These are phyloP conservation scores for Elsinoe australis DNA, from an alignment of 2,329 filamentous ascomycete species.

Conservation along the genomic window DNA sequence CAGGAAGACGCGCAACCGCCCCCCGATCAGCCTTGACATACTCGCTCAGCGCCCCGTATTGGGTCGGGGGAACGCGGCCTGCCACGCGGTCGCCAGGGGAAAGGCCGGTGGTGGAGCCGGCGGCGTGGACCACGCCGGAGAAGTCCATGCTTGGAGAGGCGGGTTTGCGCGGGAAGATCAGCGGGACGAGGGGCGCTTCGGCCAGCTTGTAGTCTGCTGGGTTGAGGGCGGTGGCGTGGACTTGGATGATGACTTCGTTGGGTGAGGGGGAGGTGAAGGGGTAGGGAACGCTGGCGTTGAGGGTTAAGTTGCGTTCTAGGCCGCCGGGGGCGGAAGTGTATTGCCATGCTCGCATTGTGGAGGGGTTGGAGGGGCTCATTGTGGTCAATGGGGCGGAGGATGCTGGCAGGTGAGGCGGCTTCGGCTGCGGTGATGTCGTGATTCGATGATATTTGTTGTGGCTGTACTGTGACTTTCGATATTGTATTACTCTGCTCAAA, in stretches of 20 bases:
- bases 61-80: too few relatives aligned
- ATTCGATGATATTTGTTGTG: too few relatives aligned
- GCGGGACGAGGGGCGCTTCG: constrained; percentile 36
- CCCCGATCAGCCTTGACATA: constrained; percentile 27
- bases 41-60: constrained; percentile 34
- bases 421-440: too few relatives aligned
- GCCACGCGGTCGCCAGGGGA: too few relatives aligned
- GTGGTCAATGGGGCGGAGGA: not conserved
- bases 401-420: too few relatives aligned
- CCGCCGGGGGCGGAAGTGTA: constrained; percentile 26
- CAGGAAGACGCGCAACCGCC: constrained; percentile 27
- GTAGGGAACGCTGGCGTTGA: constrained; percentile 26
- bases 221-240: constrained; percentile 41
- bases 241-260: constrained; percentile 38
- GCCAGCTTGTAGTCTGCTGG: constrained; percentile 46
- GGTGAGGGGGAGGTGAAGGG: constrained; percentile 20
- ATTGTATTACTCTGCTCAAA: too few relatives aligned
- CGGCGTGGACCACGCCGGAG: constrained; percentile 42
- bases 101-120: constrained; percentile 24
- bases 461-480: too few relatives aligned
- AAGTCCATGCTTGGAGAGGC: constrained; percentile 46
- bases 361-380: constrained; percentile 22
- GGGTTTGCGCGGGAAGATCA: constrained; percentile 33
- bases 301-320: constrained; percentile 30
- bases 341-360: constrained; percentile 27